These are phyloP conservation scores for Teratosphaeria pseudoeucalypti DNA, from an alignment of 2,329 filamentous ascomycete species.

Conservation along the genomic window DNA sequence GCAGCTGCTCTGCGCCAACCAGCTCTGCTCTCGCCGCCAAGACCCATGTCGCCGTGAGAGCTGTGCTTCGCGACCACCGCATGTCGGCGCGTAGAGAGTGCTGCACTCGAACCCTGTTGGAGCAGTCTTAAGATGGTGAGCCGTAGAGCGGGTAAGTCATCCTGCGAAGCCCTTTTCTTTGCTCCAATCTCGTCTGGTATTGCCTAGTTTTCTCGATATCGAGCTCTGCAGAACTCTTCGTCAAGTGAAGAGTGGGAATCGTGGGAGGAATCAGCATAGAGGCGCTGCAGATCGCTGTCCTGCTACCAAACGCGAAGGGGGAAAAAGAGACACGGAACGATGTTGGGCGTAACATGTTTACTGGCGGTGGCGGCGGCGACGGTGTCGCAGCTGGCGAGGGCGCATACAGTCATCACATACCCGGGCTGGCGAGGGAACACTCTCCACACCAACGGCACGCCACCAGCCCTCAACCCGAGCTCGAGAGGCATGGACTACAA, in stretches of 20 bases:
- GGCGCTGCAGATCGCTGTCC: background rate
- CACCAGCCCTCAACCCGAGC: slow-evolving; percentile 26
- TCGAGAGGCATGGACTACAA: slow-evolving; percentile 37
- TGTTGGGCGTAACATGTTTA: slow-evolving; percentile 4
- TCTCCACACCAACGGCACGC: slow-evolving; percentile 60
- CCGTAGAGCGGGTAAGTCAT: background rate
- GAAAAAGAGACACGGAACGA: background rate
- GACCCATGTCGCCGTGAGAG: background rate
- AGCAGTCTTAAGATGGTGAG: background rate
- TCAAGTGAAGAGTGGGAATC: background rate
- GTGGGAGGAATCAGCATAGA: background rate
- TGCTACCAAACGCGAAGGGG: background rate
- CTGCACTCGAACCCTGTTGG: background rate
- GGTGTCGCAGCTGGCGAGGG: slow-evolving; percentile 26
- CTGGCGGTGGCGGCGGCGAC: slow-evolving; percentile 2
- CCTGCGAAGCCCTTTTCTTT: background rate
- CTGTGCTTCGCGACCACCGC: background rate
- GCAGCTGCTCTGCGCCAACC: background rate
- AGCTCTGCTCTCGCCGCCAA: background rate
- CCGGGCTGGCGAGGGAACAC: slow-evolving; percentile 83
- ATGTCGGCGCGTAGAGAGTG: background rate
- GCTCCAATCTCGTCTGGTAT: background rate
- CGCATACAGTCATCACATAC: slow-evolving; percentile 78
- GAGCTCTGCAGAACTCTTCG: background rate
- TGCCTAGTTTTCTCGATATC: background rate